phyloP scores from a whole-genome alignment of 1,284 basidiomycete genomes.

The Pseudozyma sp. region DNA sequence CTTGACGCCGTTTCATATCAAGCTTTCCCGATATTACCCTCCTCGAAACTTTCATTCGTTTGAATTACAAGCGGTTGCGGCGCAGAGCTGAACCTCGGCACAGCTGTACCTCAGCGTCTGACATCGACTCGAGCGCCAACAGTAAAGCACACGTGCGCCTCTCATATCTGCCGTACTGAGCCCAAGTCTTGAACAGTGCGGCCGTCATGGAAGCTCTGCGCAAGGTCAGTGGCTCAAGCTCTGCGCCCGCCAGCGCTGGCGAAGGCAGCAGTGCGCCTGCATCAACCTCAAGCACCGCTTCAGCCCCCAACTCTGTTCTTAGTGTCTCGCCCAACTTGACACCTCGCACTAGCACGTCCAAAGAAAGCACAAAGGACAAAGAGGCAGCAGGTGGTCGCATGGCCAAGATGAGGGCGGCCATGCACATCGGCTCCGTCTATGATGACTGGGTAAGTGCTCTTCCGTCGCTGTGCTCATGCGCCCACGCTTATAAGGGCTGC shows the following conservation, averaged over 20 bases:
- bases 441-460: conserved; percentile 77
- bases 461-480: neutral
- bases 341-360: conserved; percentile 28
- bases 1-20: neutral
- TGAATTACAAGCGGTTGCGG: too few species aligned
- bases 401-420: conserved; percentile 52
- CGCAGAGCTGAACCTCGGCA: too few species aligned
- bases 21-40: neutral
- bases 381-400: conserved; percentile 20
- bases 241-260: conserved; percentile 5
- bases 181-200: neutral
- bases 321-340: conserved; percentile 25
- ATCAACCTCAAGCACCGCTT: conserved; percentile 23
- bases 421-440: conserved; percentile 80
- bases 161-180: too few species aligned
- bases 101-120: too few species aligned
- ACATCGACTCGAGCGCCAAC: too few species aligned
- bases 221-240: conserved; percentile 27
- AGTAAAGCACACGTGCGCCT: too few species aligned
- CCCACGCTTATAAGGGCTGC: neutral
- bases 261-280: conserved; percentile 13
- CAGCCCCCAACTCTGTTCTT: conserved; percentile 24
- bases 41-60: too few species aligned
- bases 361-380: conserved; percentile 30
- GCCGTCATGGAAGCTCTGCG: conserved; percentile 27